Percentiles rank a stretch among this genome's conserved stretches.
Conservation (phyloP, 139 green algal genomes). For the Coelastrella sp. region DNA sequence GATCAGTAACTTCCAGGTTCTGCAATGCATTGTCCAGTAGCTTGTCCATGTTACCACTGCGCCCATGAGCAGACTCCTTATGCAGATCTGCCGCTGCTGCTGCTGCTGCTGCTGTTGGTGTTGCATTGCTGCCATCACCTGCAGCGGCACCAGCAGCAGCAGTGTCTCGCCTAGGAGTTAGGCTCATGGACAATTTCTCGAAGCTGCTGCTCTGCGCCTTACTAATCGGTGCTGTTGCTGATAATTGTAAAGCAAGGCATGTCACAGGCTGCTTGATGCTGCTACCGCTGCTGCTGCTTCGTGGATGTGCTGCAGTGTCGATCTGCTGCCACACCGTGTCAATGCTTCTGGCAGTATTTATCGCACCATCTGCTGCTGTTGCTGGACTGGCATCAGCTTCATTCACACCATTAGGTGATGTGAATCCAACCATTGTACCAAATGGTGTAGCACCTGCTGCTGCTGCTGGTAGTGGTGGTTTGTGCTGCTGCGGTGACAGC, state of each 20-base stretch:
- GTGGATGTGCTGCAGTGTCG: no score
- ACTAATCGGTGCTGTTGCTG: neutral
- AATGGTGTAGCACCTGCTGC: neutral
- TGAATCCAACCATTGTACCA: no score
- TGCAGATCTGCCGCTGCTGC: no score
- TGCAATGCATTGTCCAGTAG: neutral
- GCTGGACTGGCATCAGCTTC: no score
- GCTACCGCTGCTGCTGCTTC: neutral
- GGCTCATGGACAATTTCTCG: no score
- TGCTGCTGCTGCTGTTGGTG: constrained; percentile 1
- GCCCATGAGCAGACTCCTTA: neutral
- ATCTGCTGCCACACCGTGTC: constrained; percentile 16
- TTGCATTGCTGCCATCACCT: neutral
- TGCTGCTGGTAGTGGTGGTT: neutral
- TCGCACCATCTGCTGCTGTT: neutral
- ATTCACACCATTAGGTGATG: no score
- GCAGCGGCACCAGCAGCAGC: neutral
- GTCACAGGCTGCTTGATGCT: neutral
- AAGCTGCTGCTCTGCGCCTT: neutral
- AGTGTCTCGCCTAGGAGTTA: no score
- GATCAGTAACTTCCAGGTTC: neutral
- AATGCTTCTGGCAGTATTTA: neutral
- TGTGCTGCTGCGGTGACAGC: neutral
- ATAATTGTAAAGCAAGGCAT: constrained; percentile 12
- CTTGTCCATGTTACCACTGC: neutral